These are phyloP conservation scores for Narthecium ossifragum DNA, from an alignment of 106 monocot species.

Conservation along the genomic window DNA sequence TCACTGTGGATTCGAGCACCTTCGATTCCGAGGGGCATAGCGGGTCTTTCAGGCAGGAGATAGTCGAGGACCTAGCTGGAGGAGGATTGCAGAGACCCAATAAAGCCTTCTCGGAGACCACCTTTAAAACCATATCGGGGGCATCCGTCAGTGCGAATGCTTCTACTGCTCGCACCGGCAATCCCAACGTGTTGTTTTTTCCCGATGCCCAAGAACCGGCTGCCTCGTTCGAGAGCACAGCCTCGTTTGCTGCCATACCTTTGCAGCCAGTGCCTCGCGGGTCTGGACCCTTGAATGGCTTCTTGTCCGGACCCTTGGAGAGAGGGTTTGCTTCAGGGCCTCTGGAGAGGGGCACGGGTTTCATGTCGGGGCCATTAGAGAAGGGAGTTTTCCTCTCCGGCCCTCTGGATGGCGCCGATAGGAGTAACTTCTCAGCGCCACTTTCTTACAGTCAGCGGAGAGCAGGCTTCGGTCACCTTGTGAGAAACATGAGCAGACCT, in stretches of 20 bases:
- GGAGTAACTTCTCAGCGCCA: slow-evolving; percentile 81
- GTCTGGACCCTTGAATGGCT: slow-evolving; percentile 82
- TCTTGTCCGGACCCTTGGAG: slow-evolving; percentile 94
- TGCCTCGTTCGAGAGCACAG: slow-evolving; percentile 89
- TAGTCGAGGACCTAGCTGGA: slow-evolving; percentile 43
- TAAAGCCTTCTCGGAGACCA: slow-evolving; percentile 55
- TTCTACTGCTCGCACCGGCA: slow-evolving; percentile 67
- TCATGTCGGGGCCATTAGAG: slow-evolving; percentile 67
- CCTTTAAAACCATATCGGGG: slow-evolving; percentile 89
- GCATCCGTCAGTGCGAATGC: slow-evolving; percentile 98
- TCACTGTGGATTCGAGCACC: slow-evolving; percentile 73
- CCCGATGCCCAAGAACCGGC: slow-evolving; percentile 75
- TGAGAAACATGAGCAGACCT: slow-evolving; percentile 68
- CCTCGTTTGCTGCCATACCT: slow-evolving; percentile 86
- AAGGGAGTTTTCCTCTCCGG: slow-evolving; percentile 71
- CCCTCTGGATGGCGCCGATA: slow-evolving; percentile 58
- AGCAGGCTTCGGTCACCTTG: slow-evolving; percentile 38
- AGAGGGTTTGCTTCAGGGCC: slow-evolving; percentile 89
- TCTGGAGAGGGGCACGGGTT: slow-evolving; percentile 52
- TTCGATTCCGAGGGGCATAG: slow-evolving; percentile 76
- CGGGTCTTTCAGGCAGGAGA: slow-evolving; percentile 75
- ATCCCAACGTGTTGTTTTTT: slow-evolving; percentile 26
- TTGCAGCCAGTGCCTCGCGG: slow-evolving; percentile 90
- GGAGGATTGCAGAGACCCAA: slow-evolving; percentile 26
- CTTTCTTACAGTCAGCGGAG: slow-evolving; percentile 41